Percentiles rank a stretch among this genome's conserved stretches.
Conservation (phyloP, 2,329 filamentous ascomycete species). For the Botrytis sinoallii region DNA sequence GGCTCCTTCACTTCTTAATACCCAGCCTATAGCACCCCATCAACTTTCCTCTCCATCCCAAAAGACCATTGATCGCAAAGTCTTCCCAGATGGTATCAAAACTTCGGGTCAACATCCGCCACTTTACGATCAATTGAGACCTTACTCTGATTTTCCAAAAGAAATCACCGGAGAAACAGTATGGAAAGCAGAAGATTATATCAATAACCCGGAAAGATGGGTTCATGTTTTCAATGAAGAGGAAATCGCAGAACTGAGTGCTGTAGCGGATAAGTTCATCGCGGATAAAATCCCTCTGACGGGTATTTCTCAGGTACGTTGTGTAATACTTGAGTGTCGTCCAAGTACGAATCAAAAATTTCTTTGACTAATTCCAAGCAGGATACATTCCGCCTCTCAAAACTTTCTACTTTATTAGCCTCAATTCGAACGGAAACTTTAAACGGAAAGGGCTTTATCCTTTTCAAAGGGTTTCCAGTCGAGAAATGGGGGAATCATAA, state of each 20-base stretch:
- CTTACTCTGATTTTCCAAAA: conserved; percentile 68
- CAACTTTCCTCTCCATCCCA: conserved; percentile 24
- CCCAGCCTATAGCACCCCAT: conserved; percentile 25
- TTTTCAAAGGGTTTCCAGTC: conserved; percentile 84
- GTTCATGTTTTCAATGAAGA: conserved; percentile 64
- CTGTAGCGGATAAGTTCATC: conserved; percentile 67
- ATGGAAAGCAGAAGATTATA: conserved; percentile 54
- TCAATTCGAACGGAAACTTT: conserved; percentile 64
- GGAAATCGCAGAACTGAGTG: conserved; percentile 65
- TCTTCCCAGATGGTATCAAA: conserved; percentile 39
- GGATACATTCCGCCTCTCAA: conserved; percentile 58
- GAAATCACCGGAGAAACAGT: conserved; percentile 69
- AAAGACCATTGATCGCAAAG: conserved; percentile 30
- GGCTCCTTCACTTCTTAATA: conserved; percentile 29
- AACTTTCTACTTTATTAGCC: conserved; percentile 51
- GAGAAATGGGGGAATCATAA: conserved; percentile 73
- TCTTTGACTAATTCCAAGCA: conserved; percentile 18
- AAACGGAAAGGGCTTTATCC: conserved; percentile 83
- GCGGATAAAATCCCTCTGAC: conserved; percentile 63
- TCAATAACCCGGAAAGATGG: conserved; percentile 50
- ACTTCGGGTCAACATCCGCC: conserved; percentile 70
- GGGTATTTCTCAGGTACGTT: conserved; percentile 59
- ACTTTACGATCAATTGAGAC: conserved; percentile 59
- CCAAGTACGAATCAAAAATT: background rate
- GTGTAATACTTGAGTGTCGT: background rate